A percentile compares a stretch with the other conserved stretches of the same genome.
phyloP scores from a whole-genome alignment of 176 grass and related monocot genomes.

The Musa beccarii region DNA sequence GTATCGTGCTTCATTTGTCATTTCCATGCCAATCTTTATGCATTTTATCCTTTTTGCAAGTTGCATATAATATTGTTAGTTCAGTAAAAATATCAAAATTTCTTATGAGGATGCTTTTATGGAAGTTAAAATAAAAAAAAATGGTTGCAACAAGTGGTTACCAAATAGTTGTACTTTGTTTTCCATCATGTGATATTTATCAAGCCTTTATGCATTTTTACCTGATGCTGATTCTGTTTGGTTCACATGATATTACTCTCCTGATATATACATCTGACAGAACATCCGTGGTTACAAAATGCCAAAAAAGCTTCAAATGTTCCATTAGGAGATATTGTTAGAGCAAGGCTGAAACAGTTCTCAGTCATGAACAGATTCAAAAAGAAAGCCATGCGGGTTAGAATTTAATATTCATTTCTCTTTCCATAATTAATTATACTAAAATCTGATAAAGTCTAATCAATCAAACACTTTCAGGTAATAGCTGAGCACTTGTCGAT shows the following conservation, averaged over 20 bases:
- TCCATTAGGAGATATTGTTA: conserved; percentile 74
- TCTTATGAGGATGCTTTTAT: neutral
- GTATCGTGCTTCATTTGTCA: neutral
- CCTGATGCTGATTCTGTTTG: neutral
- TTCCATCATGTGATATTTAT: neutral
- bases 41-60: neutral
- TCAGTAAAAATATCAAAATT: neutral
- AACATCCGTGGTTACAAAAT: conserved; percentile 89
- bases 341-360: conserved; percentile 83
- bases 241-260: neutral
- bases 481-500: conserved; percentile 83
- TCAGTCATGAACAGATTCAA: conserved; percentile 99
- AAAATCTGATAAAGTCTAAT: conserved; percentile 3
- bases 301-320: conserved; percentile 74
- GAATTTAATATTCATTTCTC: neutral
- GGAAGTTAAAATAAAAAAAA: neutral
- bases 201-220: neutral
- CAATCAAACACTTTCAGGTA: conserved; percentile 22
- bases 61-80: neutral
- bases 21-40: neutral
- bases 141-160: neutral
- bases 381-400: conserved; percentile 90
- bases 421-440: neutral
- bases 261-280: conserved; percentile 31
- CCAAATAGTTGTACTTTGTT: neutral